Evolutionary conservation across 1,284 basidiomycete species (phyloP), one percentile per base, ranked within the genome.

Genomic region (Coriolopsis trogii): DNA sequence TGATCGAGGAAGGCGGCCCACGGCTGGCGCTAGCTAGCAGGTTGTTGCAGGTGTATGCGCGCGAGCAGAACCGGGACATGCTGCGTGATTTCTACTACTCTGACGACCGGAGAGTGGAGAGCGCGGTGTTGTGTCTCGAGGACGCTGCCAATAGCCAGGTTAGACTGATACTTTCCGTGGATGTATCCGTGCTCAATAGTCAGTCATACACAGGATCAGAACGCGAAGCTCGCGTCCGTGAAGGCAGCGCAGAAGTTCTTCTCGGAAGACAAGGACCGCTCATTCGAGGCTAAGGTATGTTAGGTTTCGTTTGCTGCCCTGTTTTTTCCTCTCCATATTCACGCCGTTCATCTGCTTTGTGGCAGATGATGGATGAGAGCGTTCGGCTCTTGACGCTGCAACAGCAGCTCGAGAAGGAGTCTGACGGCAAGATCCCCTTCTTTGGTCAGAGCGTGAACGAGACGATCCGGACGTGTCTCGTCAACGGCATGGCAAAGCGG

Each of bases 71-170:
- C 67, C 76, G 88, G 40, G 93, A 95, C 57, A 88, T 99, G 81
- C 75, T 98, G 12, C 80, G 92, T 15, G 95, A 99, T 68, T 98
- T 97, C 70, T 99, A 96, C 72, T 99, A 96, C 67, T 96, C 96
- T 44, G 97, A 99, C 66, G 97, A 99, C 70, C 80, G 96, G 54
- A 80, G 96, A 38, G 89, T 93, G 6, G 95, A 98, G 64, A 95
- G 87, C 66, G 97, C 93, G 0, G 81, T 91, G 15, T 73, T 98
- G 6, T 89, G 84, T 33, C 73, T 99, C 36, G 89, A 92, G 36
- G 95, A 97, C 67, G 91, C 93, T 13, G 75, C 81, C 6, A 67
- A 70, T 30, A 83, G 84, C 69, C 67, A 68, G 47, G 89, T 89
- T 56, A 53, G 81, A 25, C 25, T 38, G 1, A 20, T 21, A 8